Evolutionary conservation across 2,329 filamentous ascomycete species (phyloP).

Genomic region (Apiospora malaysiana): DNA sequence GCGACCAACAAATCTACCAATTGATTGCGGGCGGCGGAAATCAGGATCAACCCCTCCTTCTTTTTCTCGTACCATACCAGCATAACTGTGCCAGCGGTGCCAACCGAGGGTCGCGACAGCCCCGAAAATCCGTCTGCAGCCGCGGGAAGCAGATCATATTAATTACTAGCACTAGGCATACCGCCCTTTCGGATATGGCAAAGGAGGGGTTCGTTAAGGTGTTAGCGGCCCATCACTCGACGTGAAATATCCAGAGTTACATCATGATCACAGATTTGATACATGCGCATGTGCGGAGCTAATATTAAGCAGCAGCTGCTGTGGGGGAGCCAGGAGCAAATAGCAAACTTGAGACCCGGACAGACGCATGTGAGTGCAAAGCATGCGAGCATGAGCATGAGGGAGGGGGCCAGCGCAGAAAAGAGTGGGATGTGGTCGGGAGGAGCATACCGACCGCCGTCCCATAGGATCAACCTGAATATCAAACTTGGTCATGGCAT

Average conservation of each 20-base stretch:
- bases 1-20: background rate
- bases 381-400: background rate
- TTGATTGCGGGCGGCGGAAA: slow-evolving; percentile 3
- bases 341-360: slow-evolving; percentile 5
- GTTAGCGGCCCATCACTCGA: slow-evolving; percentile 6
- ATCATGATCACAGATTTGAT: slow-evolving; percentile 18
- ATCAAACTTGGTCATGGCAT: background rate
- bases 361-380: background rate
- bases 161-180: slow-evolving; percentile 4
- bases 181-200: slow-evolving; percentile 17
- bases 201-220: slow-evolving; percentile 7
- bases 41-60: slow-evolving; percentile 14
- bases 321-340: slow-evolving; percentile 15
- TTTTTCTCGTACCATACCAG: background rate
- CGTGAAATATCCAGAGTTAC: slow-evolving; percentile 14
- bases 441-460: background rate
- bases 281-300: slow-evolving; percentile 14
- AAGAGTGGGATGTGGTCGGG: slow-evolving; percentile 2
- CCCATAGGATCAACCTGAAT: slow-evolving; percentile 8
- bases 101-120: background rate
- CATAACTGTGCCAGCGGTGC: background rate
- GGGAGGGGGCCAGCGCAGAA: background rate
- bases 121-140: background rate
- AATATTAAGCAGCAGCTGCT: slow-evolving; percentile 16
- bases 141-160: slow-evolving; percentile 19